Conservation (phyloP, 1,284 basidiomycete species). For the Cutaneotrichosporon sp. region DNA sequence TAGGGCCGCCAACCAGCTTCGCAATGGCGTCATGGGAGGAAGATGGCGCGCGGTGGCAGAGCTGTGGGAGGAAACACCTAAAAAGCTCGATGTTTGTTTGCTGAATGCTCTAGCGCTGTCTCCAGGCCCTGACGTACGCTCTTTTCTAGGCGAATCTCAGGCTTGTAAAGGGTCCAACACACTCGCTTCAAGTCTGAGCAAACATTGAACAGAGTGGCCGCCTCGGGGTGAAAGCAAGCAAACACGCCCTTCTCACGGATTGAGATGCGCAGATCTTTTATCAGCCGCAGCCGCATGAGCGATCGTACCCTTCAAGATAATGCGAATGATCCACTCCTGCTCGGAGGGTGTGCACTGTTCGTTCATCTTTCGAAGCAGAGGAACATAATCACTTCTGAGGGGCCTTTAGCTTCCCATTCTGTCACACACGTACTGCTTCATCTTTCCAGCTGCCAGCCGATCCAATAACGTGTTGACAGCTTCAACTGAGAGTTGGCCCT, state of each 20-base stretch:
- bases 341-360: constrained; percentile 72
- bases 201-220: constrained; percentile 83
- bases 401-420: background rate
- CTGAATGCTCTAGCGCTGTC: constrained; percentile 45
- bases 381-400: constrained; percentile 65
- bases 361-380: constrained; percentile 68
- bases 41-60: constrained; percentile 74
- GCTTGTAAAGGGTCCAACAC: constrained; percentile 55
- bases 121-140: constrained; percentile 52
- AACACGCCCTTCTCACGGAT: constrained; percentile 74
- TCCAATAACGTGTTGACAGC: constrained; percentile 75
- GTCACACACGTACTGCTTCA: constrained; percentile 27
- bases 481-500: constrained; percentile 68
- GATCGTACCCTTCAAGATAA: constrained; percentile 70
- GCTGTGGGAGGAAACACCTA: constrained; percentile 81
- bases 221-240: constrained; percentile 80
- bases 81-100: constrained; percentile 76
- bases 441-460: constrained; percentile 51
- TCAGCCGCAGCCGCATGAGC: background rate
- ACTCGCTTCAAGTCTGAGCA: constrained; percentile 91
- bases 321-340: constrained; percentile 85
- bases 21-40: constrained; percentile 71
- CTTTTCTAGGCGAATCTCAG: constrained; percentile 41
- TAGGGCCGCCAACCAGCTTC: constrained; percentile 65
- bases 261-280: constrained; percentile 48